phyloP scores from a whole-genome alignment of 2,329 filamentous ascomycete species.

The Diaporthe sp. region DNA sequence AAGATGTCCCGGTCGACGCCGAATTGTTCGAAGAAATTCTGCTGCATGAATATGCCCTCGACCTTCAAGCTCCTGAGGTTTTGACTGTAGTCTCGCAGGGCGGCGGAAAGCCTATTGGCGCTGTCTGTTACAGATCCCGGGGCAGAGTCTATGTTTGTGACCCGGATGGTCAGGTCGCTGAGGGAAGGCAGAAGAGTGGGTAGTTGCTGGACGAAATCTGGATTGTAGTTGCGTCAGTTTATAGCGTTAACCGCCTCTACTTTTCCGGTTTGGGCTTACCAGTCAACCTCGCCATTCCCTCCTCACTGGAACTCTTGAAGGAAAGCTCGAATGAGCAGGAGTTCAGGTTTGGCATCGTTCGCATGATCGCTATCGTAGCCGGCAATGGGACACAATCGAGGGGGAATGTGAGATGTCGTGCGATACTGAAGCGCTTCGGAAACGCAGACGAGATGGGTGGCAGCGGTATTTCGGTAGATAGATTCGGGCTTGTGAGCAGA shows the following conservation, averaged over 20 bases:
- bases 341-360: background rate
- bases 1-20: background rate
- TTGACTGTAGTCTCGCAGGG: background rate
- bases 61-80: background rate
- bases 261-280: background rate
- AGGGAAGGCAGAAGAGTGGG: background rate
- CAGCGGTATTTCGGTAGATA: background rate
- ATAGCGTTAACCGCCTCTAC: no score
- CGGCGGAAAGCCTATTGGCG: background rate
- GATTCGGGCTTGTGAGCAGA: background rate
- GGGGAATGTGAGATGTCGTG: background rate
- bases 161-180: background rate
- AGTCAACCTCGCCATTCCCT: background rate
- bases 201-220: background rate
- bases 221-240: background rate
- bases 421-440: background rate
- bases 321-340: background rate
- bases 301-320: background rate
- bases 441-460: background rate
- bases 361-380: background rate
- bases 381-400: background rate
- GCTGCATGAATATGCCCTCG: no score
- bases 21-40: background rate
- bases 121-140: background rate
- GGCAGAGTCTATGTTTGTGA: background rate